Evolutionary conservation across 305 asterid species (phyloP).

Genomic region (Caryopteris hybrid): DNA sequence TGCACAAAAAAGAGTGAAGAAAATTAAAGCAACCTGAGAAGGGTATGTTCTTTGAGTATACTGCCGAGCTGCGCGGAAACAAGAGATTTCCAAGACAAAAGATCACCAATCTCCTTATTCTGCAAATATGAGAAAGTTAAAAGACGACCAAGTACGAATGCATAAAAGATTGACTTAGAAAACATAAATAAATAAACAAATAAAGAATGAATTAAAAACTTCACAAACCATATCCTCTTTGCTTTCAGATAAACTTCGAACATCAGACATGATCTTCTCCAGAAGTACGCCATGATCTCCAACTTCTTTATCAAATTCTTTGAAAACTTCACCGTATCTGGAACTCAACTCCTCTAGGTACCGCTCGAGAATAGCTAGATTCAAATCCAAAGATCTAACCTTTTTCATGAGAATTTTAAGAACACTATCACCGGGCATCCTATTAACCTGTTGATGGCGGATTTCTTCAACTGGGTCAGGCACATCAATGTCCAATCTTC

Average conservation of each 20-base stretch:
- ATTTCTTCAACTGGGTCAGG: constrained; percentile 74
- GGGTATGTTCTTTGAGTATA: constrained; percentile 53
- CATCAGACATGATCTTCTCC: constrained; percentile 57
- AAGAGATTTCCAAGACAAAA: constrained; percentile 73
- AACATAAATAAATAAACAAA: neutral
- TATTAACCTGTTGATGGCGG: constrained; percentile 61
- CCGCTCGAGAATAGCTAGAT: constrained; percentile 72
- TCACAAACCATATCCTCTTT: constrained; percentile 61
- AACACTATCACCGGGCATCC: constrained; percentile 98
- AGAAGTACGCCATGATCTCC: constrained; percentile 49
- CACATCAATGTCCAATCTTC: constrained; percentile 33
- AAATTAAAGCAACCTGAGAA: constrained; percentile 57
- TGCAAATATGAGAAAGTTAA: constrained; percentile 31
- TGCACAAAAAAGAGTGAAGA: neutral
- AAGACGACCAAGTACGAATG: neutral
- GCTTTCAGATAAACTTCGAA: constrained; percentile 59
- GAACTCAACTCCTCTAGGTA: constrained; percentile 78
- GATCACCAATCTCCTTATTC: constrained; percentile 65
- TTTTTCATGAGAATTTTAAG: constrained; percentile 88
- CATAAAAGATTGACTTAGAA: neutral
- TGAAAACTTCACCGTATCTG: constrained; percentile 61
- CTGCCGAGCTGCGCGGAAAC: constrained; percentile 65
- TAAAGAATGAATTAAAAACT: neutral
- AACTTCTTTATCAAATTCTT: constrained; percentile 58
- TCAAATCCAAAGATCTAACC: constrained; percentile 80